Evolutionary conservation across 768 basidiomycete genomes (phyloP).

Genomic region (Pleurotus sapidus): DNA sequence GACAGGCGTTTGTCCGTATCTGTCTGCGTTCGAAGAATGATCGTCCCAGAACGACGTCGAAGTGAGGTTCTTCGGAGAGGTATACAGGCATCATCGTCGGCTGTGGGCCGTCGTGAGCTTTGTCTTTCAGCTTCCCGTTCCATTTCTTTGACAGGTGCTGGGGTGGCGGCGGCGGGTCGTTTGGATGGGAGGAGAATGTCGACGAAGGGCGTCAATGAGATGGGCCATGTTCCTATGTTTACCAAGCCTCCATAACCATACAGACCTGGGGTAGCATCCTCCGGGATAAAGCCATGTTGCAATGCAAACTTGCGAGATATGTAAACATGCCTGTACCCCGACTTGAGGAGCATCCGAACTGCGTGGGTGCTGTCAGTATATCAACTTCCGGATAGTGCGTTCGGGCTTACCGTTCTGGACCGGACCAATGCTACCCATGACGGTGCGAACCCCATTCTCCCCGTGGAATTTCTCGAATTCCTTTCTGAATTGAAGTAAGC

Average conservation of each 20-base stretch:
- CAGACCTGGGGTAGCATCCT: conserved; percentile 82
- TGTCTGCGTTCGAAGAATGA: conserved; percentile 81
- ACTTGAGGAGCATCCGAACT: conserved; percentile 94
- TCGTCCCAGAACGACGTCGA: conserved; percentile 91
- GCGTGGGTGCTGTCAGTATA: background rate
- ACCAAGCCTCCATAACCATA: conserved; percentile 93
- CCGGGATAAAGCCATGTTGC: conserved; percentile 83
- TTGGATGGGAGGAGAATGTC: conserved; percentile 27
- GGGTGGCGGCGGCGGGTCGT: conserved; percentile 19
- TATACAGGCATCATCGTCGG: conserved; percentile 63
- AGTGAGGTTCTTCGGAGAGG: conserved; percentile 92
- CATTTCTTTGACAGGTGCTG: conserved; percentile 10
- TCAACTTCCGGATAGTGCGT: conserved; percentile 2
- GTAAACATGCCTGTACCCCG: conserved; percentile 92
- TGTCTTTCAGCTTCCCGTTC: conserved; percentile 9
- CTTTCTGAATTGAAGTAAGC: conserved; percentile 62
- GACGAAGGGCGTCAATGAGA: conserved; percentile 59
- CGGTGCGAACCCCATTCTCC: conserved; percentile 91
- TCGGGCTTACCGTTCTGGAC: conserved; percentile 69
- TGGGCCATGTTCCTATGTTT: conserved; percentile 84
- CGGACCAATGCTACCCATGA: conserved; percentile 89
- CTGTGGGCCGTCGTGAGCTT: conserved; percentile 25
- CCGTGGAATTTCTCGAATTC: conserved; percentile 85
- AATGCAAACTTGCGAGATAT: conserved; percentile 92
- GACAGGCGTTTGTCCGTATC: conserved; percentile 74